phyloP scores from a whole-genome alignment of 2,329 filamentous ascomycete genomes.

The Diaporthe batatas region DNA sequence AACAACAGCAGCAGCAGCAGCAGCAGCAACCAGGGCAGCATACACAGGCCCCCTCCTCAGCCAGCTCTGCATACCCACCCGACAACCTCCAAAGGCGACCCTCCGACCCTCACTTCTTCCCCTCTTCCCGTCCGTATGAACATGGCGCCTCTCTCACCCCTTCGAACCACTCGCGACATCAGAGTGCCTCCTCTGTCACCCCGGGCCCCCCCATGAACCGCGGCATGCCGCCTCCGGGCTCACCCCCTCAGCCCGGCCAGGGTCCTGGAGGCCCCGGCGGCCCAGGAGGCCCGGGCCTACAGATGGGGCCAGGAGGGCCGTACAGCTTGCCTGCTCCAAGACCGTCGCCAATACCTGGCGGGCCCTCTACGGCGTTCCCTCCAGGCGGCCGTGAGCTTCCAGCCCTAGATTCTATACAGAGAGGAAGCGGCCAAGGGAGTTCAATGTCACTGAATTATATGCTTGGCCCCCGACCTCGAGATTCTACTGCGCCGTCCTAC shows the following conservation, averaged over 20 bases:
- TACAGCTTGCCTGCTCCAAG: slow-evolving; percentile 63
- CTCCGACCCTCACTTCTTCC: slow-evolving; percentile 59
- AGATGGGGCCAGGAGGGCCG: slow-evolving; percentile 48
- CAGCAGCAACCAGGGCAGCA: slow-evolving; percentile 38
- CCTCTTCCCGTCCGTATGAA: slow-evolving; percentile 53
- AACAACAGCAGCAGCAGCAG: slow-evolving; percentile 37
- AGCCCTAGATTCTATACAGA: slow-evolving; percentile 63
- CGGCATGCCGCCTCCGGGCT: slow-evolving; percentile 61
- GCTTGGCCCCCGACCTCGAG: slow-evolving; percentile 61
- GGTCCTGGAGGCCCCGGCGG: slow-evolving; percentile 45
- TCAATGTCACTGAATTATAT: slow-evolving; percentile 74
- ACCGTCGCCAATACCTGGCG: slow-evolving; percentile 57
- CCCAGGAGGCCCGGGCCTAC: slow-evolving; percentile 43
- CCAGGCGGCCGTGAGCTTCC: slow-evolving; percentile 65
- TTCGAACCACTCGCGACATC: slow-evolving; percentile 57
- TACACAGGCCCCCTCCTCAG: slow-evolving; percentile 44
- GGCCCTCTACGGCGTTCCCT: slow-evolving; percentile 59
- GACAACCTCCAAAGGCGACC: slow-evolving; percentile 54
- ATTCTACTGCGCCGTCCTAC: slow-evolving; percentile 54
- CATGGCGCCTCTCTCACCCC: slow-evolving; percentile 48
- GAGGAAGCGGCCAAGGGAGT: slow-evolving; percentile 62
- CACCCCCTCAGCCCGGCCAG: slow-evolving; percentile 56
- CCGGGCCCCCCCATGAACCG: slow-evolving; percentile 55
- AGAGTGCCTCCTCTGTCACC: slow-evolving; percentile 60
- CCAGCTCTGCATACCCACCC: slow-evolving; percentile 47